Percentiles rank a stretch among this genome's conserved stretches.
Conservation (phyloP, 164 flowering plant genomes). For the Akebia trifoliata region DNA sequence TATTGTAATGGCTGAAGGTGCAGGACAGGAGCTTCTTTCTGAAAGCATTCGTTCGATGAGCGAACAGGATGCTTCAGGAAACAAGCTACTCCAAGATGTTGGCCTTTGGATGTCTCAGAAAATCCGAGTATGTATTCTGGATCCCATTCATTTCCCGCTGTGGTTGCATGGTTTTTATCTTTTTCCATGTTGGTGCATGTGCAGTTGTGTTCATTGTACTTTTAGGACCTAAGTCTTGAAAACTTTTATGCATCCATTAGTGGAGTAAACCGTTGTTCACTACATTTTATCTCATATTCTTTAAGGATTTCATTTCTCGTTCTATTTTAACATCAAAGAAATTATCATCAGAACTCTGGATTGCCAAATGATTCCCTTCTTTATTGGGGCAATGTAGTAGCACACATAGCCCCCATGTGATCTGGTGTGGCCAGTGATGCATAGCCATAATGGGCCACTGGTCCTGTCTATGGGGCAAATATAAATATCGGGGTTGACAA, state of each 20-base stretch:
- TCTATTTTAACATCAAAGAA: background rate
- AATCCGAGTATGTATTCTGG: conserved; percentile 50
- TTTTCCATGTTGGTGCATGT: background rate
- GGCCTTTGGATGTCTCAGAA: conserved; percentile 84
- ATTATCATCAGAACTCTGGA: background rate
- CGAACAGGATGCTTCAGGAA: conserved; percentile 79
- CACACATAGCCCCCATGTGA: background rate
- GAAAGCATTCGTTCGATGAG: conserved; percentile 36
- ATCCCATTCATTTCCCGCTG: background rate
- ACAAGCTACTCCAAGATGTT: conserved; percentile 76
- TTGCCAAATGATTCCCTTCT: background rate
- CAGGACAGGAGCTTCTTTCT: conserved; percentile 77
- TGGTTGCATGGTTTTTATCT: background rate
- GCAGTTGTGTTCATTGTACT: no score
- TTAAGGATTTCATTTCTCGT: background rate
- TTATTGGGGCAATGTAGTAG: background rate
- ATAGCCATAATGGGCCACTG: no score
- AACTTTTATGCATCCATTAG: no score
- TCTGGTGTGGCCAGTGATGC: no score
- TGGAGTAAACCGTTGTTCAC: no score
- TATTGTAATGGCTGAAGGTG: conserved; percentile 94
- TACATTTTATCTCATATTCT: no score
- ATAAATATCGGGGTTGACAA: no score
- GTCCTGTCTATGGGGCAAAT: no score
- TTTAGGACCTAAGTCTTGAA: no score